Evolutionary conservation across 179 eudicot genomes (phyloP).

Genomic region (Beta lomatogona): DNA sequence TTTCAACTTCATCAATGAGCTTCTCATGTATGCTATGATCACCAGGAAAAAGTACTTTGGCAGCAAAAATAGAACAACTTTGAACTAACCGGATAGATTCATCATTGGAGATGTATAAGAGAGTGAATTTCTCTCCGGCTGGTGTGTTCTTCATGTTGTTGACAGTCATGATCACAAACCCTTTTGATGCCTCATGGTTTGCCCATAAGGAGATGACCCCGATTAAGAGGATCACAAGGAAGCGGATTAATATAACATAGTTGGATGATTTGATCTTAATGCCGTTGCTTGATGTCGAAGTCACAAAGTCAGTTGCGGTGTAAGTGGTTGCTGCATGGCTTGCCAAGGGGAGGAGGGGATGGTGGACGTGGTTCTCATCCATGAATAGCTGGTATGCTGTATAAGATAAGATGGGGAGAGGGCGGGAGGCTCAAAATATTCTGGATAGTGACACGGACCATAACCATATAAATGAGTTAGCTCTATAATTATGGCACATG

Average conservation of each 20-base stretch:
- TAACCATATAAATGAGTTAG: background rate
- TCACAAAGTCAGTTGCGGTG: constrained; percentile 23
- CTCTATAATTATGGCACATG: background rate
- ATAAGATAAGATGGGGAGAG: background rate
- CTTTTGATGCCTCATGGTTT: constrained; percentile 64
- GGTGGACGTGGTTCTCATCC: constrained; percentile 26
- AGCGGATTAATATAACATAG: constrained; percentile 33
- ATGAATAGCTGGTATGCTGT: constrained; percentile 13
- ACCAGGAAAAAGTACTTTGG: constrained; percentile 41
- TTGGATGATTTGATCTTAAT: constrained; percentile 18
- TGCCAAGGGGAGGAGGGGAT: constrained; percentile 24
- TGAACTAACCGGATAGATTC: constrained; percentile 50
- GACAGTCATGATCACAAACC: constrained; percentile 42
- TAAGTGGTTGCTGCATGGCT: constrained; percentile 14
- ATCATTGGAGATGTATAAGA: constrained; percentile 59
- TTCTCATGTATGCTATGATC: constrained; percentile 30
- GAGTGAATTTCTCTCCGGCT: constrained; percentile 36
- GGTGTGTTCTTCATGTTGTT: constrained; percentile 42
- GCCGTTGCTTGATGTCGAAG: background rate
- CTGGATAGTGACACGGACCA: background rate
- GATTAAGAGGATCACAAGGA: constrained; percentile 31
- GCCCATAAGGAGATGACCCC: constrained; percentile 59
- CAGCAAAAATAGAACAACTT: constrained; percentile 34
- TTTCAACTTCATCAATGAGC: constrained; percentile 38
- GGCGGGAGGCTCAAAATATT: too few species aligned